Base-by-base conservation (phyloP, 2,329 filamentous ascomycete species). In the Neurospora sp. region DNA sequence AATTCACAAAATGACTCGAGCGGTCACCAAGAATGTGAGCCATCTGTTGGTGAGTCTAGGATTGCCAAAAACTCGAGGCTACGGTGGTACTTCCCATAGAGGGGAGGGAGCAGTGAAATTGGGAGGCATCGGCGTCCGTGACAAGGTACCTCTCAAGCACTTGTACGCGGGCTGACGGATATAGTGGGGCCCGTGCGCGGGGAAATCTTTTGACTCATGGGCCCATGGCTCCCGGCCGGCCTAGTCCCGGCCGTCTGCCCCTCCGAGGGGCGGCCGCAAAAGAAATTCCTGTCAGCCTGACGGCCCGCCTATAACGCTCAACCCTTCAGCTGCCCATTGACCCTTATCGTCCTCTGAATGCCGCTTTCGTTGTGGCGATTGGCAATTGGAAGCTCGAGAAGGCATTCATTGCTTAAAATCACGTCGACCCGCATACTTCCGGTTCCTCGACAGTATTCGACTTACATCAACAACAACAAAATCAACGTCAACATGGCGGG, bases 361-460 rank as follows among this genome's bases (percentile, higher is more conserved):
- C 72, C 72, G 74, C 70, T 70, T 72, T 69, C 72, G 68, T 73
- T 72, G 69, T 72, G 73, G 71, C 74, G 73, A 71, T 72, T 74
- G 71, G 71, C 71, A 62, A 62, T 62, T 62, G 52, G 52, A 70
- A 72, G 71, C 69, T 71, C 72, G 68, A 72, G 70, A 75, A 72
- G 71, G 72, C 69, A 73, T 71, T 46, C 71, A 65, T 70, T 73
- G 19, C 71, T 70, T 65, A 73, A 70, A 72, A 67, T 68, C 66
- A 69, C 73, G 69, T 70, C 71, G 43, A 67, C 69, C 65, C 68
- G 71, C 67, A 66, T 66, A 39, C 66, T 73, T 43, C 73, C 71
- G 46, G 70, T 66, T 69, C 66, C 68, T 70, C 73, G 74, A 73
- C 67, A 65, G 11, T 74, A 69, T 66, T 72, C 73, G 39, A 43